phyloP scores from a whole-genome alignment of 192 early-diverging fungal species.

The Coemansia sp. region DNA sequence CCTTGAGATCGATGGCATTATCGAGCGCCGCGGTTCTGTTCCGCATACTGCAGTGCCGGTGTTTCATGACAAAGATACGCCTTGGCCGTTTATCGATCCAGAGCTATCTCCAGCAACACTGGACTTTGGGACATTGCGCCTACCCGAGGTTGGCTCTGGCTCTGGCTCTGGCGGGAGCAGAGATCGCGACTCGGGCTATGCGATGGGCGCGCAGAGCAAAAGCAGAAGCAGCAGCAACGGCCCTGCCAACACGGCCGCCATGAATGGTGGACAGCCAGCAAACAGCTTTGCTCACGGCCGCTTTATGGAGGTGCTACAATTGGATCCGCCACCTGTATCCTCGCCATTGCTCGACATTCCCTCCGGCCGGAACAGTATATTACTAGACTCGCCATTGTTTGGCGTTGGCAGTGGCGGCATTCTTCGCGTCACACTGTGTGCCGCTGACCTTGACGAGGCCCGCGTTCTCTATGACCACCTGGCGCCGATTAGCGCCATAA shows the following conservation, averaged over 20 bases:
- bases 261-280: background rate
- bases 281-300: background rate
- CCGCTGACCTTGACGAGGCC: slow-evolving; percentile 89
- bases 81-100: slow-evolving; percentile 80
- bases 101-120: slow-evolving; percentile 46
- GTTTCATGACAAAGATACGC: slow-evolving; percentile 84
- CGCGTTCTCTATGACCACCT: slow-evolving; percentile 92
- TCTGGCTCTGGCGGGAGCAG: slow-evolving; percentile 30
- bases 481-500: slow-evolving; percentile 85
- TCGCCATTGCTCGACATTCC: slow-evolving; percentile 20
- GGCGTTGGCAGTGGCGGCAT: slow-evolving; percentile 94
- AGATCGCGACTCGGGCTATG: slow-evolving; percentile 62
- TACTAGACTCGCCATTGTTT: slow-evolving; percentile 96
- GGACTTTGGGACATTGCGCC: slow-evolving; percentile 18
- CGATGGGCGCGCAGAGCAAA: background rate
- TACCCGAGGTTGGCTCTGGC: slow-evolving; percentile 29
- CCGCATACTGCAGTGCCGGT: slow-evolving; percentile 93
- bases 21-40: slow-evolving; percentile 84
- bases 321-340: background rate
- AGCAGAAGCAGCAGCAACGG: background rate
- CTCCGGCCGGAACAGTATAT: slow-evolving; percentile 66
- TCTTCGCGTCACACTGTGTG: slow-evolving; percentile 94
- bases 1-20: slow-evolving; percentile 89
- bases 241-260: slow-evolving; percentile 1
- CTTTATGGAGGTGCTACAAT: background rate